Evolutionary conservation across 139 green algal genomes (phyloP).

Genomic region (Chlamydomonas sphaeroides): DNA sequence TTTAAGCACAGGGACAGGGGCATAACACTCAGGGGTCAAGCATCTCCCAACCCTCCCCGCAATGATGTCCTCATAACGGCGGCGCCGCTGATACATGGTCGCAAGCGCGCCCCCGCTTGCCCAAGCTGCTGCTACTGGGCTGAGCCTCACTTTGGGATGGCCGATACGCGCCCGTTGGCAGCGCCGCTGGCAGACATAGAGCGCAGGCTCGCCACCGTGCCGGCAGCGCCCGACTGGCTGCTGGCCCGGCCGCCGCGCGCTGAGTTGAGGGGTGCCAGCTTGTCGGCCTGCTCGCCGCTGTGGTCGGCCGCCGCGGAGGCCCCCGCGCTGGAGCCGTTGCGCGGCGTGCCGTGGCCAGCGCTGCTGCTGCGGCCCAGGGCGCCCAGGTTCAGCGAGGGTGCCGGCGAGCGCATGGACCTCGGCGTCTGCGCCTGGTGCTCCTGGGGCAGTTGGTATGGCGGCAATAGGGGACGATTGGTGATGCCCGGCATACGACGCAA

Average conservation of each 20-base stretch:
- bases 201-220: too few species aligned
- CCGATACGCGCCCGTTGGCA: not conserved
- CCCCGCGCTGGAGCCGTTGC: not conserved
- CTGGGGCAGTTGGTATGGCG: not conserved
- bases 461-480: not conserved
- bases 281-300: not conserved
- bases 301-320: not conserved
- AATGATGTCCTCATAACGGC: too few species aligned
- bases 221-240: constrained; percentile 1
- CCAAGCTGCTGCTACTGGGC: too few species aligned
- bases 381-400: not conserved
- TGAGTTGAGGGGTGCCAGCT: not conserved
- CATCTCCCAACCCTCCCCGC: too few species aligned
- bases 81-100: too few species aligned
- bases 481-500: too few species aligned
- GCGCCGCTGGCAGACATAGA: too few species aligned
- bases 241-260: constrained; percentile 15
- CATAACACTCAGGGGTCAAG: too few species aligned
- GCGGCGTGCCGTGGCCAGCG: not conserved
- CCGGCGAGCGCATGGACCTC: not conserved
- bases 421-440: not conserved
- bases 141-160: constrained; percentile 18
- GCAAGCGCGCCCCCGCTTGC: too few species aligned
- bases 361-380: not conserved
- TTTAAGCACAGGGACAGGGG: too few species aligned